phyloP scores from a whole-genome alignment of 1,139 yeast genomes.

The Protomyces arabidopsidicola region DNA sequence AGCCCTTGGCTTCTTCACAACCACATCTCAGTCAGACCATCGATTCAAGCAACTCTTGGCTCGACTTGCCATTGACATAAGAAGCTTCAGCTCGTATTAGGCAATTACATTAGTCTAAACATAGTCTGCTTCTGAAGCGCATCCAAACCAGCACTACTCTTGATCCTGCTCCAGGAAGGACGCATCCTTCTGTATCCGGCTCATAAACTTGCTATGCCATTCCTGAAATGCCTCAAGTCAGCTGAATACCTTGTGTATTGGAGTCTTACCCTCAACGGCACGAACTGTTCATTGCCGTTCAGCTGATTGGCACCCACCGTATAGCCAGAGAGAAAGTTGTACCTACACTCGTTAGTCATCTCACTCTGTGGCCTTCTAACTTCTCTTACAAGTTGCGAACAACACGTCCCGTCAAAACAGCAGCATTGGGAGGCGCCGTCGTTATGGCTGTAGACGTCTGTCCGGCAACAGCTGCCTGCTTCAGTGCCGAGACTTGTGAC shows the following conservation, averaged over 20 bases:
- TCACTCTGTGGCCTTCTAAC: not conserved
- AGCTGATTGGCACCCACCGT: conserved; percentile 5
- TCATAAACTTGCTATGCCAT: conserved; percentile 90
- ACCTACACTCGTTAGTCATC: not conserved
- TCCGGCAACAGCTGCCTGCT: conserved; percentile 34
- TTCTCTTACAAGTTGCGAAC: conserved; percentile 13
- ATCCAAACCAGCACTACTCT: not conserved
- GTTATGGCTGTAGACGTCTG: conserved; percentile 34
- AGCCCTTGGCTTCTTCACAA: too few species aligned
- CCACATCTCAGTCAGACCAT: too few species aligned
- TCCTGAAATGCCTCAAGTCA: conserved; percentile 62
- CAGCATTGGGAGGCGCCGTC: conserved; percentile 24
- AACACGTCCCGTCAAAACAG: conserved; percentile 9
- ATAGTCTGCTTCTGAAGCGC: too few species aligned
- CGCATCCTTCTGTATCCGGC: conserved; percentile 72
- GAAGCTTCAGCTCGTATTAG: too few species aligned
- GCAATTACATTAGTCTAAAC: too few species aligned
- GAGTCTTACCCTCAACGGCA: conserved; percentile 33
- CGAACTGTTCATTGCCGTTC: conserved; percentile 18
- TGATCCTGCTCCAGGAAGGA: conserved; percentile 54
- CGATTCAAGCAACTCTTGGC: too few species aligned
- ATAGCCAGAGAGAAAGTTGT: conserved; percentile 22
- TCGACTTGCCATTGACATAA: too few species aligned
- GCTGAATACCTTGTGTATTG: conserved; percentile 53
- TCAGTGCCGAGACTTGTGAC: conserved; percentile 45